A percentile compares a stretch with the other conserved stretches of the same genome.
These are phyloP conservation scores for Phellopilus nigrolimitatus DNA, from an alignment of 1,284 basidiomycete genomes.

Conservation along the genomic window DNA sequence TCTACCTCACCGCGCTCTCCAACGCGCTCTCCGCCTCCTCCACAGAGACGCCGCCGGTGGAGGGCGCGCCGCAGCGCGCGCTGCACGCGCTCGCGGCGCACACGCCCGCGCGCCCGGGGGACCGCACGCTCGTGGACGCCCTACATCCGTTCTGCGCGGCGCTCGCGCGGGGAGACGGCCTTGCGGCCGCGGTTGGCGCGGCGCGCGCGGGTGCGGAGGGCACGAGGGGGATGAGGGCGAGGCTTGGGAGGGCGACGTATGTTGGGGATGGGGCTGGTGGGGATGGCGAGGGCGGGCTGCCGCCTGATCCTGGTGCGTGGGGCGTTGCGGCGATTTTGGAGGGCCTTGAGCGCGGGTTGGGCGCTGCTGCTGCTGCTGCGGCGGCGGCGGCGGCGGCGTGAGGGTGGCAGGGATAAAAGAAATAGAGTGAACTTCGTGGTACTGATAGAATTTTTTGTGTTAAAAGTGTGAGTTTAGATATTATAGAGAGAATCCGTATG, in stretches of 20 bases:
- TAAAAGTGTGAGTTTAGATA: too few species aligned
- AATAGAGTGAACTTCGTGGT: too few species aligned
- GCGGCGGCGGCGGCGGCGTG: too few species aligned
- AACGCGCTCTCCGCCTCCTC: conserved; percentile 28
- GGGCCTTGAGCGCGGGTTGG: too few species aligned
- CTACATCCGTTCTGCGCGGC: conserved; percentile 42
- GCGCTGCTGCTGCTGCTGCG: too few species aligned
- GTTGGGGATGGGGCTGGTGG: conserved; percentile 30
- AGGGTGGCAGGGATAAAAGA: too few species aligned
- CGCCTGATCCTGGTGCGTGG: conserved; percentile 53
- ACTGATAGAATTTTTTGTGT: too few species aligned
- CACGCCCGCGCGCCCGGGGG: conserved; percentile 49
- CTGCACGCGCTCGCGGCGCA: conserved; percentile 35
- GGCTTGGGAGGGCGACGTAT: conserved; percentile 48
- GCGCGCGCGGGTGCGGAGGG: conserved; percentile 41
- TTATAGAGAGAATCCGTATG: too few species aligned
- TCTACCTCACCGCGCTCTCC: conserved; percentile 44
- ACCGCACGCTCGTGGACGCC: conserved; percentile 51
- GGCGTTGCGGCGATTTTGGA: conserved; percentile 40
- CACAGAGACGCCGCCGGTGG: not conserved
- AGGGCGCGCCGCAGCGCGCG: conserved; percentile 28
- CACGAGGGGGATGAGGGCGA: conserved; percentile 43
- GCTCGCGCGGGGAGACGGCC: conserved; percentile 28
- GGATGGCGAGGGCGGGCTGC: conserved; percentile 25
- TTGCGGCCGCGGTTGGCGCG: conserved; percentile 34